Evolutionary conservation across 805 yeast genomes (phyloP).

Genomic region (Ogataea methanolica): DNA sequence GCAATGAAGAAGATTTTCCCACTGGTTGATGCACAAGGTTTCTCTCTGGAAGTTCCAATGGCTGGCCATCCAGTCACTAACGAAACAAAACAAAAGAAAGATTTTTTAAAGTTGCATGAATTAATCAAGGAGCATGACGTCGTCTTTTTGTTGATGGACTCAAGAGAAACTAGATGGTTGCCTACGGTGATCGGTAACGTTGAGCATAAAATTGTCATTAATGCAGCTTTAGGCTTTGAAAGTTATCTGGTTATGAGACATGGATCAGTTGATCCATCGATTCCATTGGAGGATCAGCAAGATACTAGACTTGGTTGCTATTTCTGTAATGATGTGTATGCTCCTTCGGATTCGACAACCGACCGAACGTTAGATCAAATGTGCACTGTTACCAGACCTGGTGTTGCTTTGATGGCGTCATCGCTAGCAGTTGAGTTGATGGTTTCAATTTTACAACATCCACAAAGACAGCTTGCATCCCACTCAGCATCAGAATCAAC

Average conservation of each 20-base stretch:
- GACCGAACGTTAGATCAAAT: conserved; percentile 92
- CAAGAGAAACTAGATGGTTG: conserved; percentile 96
- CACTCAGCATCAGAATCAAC: conserved; percentile 17
- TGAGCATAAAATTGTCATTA: conserved; percentile 67
- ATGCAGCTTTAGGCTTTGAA: conserved; percentile 95
- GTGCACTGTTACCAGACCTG: conserved; percentile 98
- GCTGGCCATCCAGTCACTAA: conserved; percentile 81
- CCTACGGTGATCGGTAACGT: conserved; percentile 81
- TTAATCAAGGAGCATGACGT: conserved; percentile 69
- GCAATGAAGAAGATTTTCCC: conserved; percentile 76
- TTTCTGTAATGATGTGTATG: conserved; percentile 93
- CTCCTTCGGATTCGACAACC: conserved; percentile 83
- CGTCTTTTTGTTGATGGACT: conserved; percentile 81
- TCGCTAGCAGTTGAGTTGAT: conserved; percentile 81
- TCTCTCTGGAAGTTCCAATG: conserved; percentile 82
- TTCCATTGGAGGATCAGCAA: conserved; percentile 18
- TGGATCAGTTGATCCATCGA: conserved; percentile 43
- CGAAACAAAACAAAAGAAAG: conserved; percentile 43
- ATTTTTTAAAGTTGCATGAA: conserved; percentile 47
- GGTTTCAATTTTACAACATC: conserved; percentile 70
- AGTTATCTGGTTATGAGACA: conserved; percentile 92
- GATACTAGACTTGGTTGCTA: conserved; percentile 77
- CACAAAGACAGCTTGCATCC: conserved; percentile 41
- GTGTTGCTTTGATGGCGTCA: conserved; percentile 85
- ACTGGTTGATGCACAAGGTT: conserved; percentile 60